Conservation (phyloP, 2,329 filamentous ascomycete species). For the Monilinia vaccinii-corymbosi region DNA sequence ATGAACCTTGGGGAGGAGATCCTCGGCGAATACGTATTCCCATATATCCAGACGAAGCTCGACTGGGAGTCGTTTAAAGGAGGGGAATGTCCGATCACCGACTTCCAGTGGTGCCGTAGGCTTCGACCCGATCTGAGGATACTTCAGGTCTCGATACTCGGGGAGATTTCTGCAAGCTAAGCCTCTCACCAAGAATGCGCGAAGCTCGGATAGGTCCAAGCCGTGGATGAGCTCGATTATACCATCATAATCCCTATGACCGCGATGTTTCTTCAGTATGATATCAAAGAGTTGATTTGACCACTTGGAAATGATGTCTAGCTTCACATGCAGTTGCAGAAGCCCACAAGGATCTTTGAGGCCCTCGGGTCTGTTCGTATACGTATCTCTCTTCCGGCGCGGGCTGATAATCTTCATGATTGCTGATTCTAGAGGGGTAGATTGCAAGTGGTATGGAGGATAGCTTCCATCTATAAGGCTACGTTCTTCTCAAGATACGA, state of each 20-base stretch:
- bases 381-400: background rate
- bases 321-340: background rate
- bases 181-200: background rate
- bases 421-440: background rate
- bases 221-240: background rate
- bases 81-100: background rate
- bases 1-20: background rate
- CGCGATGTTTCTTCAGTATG: background rate
- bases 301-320: constrained; percentile 1
- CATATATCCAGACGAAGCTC: constrained; percentile 1
- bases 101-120: too few species aligned
- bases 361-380: background rate
- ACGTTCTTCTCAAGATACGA: too few species aligned
- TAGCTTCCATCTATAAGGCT: too few species aligned
- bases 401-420: background rate
- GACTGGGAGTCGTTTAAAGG: background rate
- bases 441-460: too few species aligned
- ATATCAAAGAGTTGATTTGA: background rate
- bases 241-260: background rate
- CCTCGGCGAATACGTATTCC: constrained; percentile 1
- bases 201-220: background rate
- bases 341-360: background rate
- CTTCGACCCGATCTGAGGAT: background rate
- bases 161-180: background rate
- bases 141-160: background rate